Evolutionary conservation across 768 basidiomycete species (phyloP).

Genomic region (Hypholoma fasciculare): DNA sequence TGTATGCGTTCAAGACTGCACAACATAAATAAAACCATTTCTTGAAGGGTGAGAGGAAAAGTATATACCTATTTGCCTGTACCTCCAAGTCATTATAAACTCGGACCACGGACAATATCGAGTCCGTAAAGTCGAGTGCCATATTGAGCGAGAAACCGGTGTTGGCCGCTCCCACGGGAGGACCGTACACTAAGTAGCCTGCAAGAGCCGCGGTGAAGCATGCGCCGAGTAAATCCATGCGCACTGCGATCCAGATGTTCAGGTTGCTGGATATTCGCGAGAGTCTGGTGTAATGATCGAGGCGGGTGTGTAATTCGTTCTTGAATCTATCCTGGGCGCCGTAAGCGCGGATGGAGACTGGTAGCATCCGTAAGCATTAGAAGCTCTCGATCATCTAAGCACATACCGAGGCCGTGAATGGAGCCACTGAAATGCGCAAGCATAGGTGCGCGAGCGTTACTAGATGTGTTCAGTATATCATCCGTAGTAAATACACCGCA

Average conservation of each 20-base stretch:
- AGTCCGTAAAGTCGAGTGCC: conserved; percentile 53
- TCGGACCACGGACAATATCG: conserved; percentile 52
- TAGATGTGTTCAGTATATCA: neutral
- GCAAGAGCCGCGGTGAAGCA: conserved; percentile 56
- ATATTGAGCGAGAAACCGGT: conserved; percentile 57
- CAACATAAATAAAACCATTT: neutral
- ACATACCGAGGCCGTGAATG: conserved; percentile 51
- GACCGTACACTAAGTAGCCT: conserved; percentile 49
- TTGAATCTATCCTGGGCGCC: conserved; percentile 52
- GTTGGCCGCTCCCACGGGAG: conserved; percentile 38
- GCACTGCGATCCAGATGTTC: conserved; percentile 44
- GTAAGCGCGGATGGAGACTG: conserved; percentile 40
- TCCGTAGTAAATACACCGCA: neutral
- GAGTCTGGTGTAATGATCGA: conserved; percentile 50
- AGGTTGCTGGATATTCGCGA: conserved; percentile 48
- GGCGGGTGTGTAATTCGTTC: conserved; percentile 42
- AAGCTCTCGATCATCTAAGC: neutral
- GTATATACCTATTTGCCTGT: conserved; percentile 24
- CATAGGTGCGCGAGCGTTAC: conserved; percentile 19
- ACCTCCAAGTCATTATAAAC: conserved; percentile 44
- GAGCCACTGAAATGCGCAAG: conserved; percentile 28
- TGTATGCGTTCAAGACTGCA: conserved; percentile 38
- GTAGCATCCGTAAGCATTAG: neutral
- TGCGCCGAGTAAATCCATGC: conserved; percentile 57
- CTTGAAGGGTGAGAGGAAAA: neutral